phyloP scores from a whole-genome alignment of 2,329 filamentous ascomycete genomes.

The Capronia americana region DNA sequence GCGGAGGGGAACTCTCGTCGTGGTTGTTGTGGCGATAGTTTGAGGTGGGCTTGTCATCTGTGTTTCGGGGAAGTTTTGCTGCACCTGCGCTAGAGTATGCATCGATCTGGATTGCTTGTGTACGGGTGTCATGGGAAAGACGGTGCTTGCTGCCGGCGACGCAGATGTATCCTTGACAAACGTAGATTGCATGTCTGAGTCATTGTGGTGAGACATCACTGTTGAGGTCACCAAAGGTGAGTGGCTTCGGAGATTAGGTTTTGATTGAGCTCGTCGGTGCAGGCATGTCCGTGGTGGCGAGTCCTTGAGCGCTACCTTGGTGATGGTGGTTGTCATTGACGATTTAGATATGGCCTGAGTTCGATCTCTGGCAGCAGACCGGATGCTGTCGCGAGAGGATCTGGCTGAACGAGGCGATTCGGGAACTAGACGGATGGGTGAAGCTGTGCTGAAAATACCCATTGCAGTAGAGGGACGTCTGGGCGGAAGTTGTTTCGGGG shows the following conservation, averaged over 20 bases:
- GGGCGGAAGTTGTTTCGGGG: conserved; percentile 35
- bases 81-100: conserved; percentile 26
- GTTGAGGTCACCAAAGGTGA: conserved; percentile 30
- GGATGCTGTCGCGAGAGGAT: conserved; percentile 13
- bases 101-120: conserved; percentile 32
- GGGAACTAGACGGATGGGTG: conserved; percentile 38
- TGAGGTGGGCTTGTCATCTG: conserved; percentile 9
- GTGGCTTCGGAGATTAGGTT: conserved; percentile 32
- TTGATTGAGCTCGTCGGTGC: conserved; percentile 35
- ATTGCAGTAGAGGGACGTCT: conserved; percentile 39
- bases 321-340: conserved; percentile 27
- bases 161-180: conserved; percentile 31
- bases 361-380: conserved; percentile 7
- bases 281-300: conserved; percentile 24
- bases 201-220: conserved; percentile 21
- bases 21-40: conserved; percentile 32
- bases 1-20: conserved; percentile 38
- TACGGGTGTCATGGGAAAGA: conserved; percentile 38
- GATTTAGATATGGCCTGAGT: conserved; percentile 16
- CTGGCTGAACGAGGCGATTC: conserved; percentile 33
- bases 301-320: conserved; percentile 35
- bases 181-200: neutral
- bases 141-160: conserved; percentile 36
- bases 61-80: neutral
- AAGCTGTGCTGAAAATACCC: conserved; percentile 36